Evolutionary conservation across 495 filamentous ascomycete species (phyloP).

Genomic region (Copromyces sp.): DNA sequence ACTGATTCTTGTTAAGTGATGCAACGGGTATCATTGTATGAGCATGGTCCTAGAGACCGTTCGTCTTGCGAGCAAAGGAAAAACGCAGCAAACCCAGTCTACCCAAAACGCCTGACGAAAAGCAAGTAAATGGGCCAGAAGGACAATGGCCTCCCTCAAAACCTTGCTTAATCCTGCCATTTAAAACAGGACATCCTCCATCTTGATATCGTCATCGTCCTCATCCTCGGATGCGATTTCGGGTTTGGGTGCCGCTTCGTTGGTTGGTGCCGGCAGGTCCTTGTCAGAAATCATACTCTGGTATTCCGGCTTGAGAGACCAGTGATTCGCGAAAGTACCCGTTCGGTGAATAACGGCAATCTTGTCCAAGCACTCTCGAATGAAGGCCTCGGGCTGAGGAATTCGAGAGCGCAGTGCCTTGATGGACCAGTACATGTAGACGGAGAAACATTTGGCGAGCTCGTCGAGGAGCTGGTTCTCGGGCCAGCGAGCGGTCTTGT

Average conservation of each 20-base stretch:
- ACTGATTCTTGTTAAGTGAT: background rate
- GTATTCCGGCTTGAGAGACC: slow-evolving; percentile 69
- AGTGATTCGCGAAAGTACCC: slow-evolving; percentile 74
- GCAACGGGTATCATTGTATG: slow-evolving; percentile 16
- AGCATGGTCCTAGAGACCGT: background rate
- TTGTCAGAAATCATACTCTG: slow-evolving; percentile 41
- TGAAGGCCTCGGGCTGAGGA: slow-evolving; percentile 81
- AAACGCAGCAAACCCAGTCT: background rate
- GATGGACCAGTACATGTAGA: slow-evolving; percentile 84
- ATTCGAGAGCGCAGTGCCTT: slow-evolving; percentile 62
- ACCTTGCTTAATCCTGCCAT: background rate
- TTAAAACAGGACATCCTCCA: slow-evolving; percentile 55
- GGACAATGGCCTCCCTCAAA: background rate
- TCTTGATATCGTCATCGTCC: slow-evolving; percentile 58
- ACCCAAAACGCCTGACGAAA: slow-evolving; percentile 7
- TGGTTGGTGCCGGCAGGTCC: slow-evolving; percentile 39
- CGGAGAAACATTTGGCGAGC: slow-evolving; percentile 70
- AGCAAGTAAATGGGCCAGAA: background rate
- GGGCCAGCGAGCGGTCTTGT: slow-evolving; percentile 80
- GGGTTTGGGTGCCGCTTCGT: slow-evolving; percentile 27
- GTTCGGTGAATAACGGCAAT: slow-evolving; percentile 71
- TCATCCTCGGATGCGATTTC: slow-evolving; percentile 49
- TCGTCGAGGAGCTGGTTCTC: slow-evolving; percentile 75
- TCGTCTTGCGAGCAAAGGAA: background rate
- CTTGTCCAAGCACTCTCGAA: slow-evolving; percentile 73